phyloP scores from a whole-genome alignment of 2,329 filamentous ascomycete genomes.

The Venturia carpophila region DNA sequence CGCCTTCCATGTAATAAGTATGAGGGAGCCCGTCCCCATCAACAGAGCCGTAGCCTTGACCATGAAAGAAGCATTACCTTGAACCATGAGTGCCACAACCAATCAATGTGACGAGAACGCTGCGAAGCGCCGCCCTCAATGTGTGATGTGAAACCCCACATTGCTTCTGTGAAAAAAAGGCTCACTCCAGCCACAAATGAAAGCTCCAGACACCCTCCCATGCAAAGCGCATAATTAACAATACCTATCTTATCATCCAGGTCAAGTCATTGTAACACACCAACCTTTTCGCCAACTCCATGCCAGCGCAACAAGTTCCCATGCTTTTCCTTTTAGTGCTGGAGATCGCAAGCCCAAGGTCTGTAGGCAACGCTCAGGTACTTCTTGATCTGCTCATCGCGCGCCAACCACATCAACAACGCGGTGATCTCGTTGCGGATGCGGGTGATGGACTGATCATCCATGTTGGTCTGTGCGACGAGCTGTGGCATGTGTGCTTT shows the following conservation, averaged over 20 bases:
- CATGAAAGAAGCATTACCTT: neutral
- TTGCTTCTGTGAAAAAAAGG: neutral
- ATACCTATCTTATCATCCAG: slow-evolving; percentile 5
- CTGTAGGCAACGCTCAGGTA: slow-evolving; percentile 70
- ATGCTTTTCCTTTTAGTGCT: slow-evolving; percentile 29
- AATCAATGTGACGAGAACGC: neutral
- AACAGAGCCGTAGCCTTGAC: slow-evolving; percentile 2
- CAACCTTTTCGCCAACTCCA: neutral
- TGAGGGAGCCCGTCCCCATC: slow-evolving; percentile 5
- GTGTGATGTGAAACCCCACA: neutral
- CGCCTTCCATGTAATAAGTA: neutral
- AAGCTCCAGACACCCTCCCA: slow-evolving; percentile 4
- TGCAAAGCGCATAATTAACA: neutral
- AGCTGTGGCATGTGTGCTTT: slow-evolving; percentile 85
- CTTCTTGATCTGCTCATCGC: slow-evolving; percentile 53
- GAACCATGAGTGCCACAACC: neutral
- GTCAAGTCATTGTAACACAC: neutral
- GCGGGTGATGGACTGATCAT: slow-evolving; percentile 78
- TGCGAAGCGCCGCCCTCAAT: neutral
- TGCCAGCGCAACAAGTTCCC: neutral
- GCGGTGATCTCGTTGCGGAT: slow-evolving; percentile 83
- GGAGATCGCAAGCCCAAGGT: slow-evolving; percentile 35
- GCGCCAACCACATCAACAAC: slow-evolving; percentile 77
- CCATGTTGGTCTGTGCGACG: slow-evolving; percentile 97
- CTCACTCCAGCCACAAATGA: neutral